These are phyloP conservation scores for Actinomortierella wolfii DNA, from an alignment of 371 early-diverging fungal species.

Conservation along the genomic window DNA sequence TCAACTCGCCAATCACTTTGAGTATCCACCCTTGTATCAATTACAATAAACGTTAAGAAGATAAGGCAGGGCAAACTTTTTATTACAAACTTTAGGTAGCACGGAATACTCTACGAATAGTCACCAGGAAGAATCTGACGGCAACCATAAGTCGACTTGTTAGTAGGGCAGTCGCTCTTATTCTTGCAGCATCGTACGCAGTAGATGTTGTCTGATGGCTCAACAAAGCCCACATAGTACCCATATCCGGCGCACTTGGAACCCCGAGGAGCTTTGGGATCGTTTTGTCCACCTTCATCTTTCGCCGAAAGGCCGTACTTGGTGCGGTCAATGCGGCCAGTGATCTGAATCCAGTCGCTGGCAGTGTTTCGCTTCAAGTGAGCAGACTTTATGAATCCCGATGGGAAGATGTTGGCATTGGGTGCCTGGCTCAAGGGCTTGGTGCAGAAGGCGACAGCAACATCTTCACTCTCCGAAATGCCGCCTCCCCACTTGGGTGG, in stretches of 20 bases:
- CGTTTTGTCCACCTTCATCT: slow-evolving; percentile 64
- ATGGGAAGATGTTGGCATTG: slow-evolving; percentile 50
- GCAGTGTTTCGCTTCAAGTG: slow-evolving; percentile 47
- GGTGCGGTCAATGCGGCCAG: slow-evolving; percentile 59
- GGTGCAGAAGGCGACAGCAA: slow-evolving; percentile 55
- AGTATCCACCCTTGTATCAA: no score
- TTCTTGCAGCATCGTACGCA: slow-evolving; percentile 59
- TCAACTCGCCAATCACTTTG: no score
- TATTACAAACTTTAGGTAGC: no score
- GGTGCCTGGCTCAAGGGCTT: slow-evolving; percentile 43
- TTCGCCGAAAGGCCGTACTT: slow-evolving; percentile 50
- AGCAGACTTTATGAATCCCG: slow-evolving; percentile 57
- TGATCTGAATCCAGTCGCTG: slow-evolving; percentile 55
- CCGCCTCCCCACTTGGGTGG: slow-evolving; percentile 9
- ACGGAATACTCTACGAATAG: no score
- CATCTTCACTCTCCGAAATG: slow-evolving; percentile 13
- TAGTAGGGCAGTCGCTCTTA: slow-evolving; percentile 45
- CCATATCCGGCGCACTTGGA: slow-evolving; percentile 57
- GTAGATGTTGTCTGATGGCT: slow-evolving; percentile 54
- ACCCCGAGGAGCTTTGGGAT: slow-evolving; percentile 54
- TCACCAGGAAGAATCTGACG: slow-evolving; percentile 16
- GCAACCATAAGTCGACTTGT: slow-evolving; percentile 41
- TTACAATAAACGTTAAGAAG: no score
- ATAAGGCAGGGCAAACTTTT: no score
- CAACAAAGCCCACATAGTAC: slow-evolving; percentile 59